A percentile compares a stretch with the other conserved stretches of the same genome.
Evolutionary conservation across 139 green algal genomes (phyloP).

Genomic region (Dunaliella primolecta): DNA sequence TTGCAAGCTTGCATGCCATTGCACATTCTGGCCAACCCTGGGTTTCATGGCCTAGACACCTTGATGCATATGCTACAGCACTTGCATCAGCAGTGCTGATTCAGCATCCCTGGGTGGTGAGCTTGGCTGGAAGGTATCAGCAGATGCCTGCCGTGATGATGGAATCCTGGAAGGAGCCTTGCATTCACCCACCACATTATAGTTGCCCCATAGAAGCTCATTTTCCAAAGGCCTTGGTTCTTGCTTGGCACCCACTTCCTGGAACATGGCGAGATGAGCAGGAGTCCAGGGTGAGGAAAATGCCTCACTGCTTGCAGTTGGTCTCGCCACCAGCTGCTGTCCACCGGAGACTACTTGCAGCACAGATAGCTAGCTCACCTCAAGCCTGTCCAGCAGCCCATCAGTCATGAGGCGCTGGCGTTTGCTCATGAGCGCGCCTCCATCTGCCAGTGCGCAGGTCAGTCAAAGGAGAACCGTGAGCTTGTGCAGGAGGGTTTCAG

Average conservation of each 20-base stretch:
- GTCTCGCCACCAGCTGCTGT: too few relatives aligned
- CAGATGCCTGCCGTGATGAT: background rate
- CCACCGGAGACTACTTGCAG: too few relatives aligned
- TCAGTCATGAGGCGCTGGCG: background rate
- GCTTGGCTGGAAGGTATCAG: background rate
- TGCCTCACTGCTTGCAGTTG: too few relatives aligned
- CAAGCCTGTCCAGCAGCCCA: constrained; percentile 39
- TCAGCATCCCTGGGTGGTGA: background rate
- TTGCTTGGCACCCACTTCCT: constrained; percentile 14
- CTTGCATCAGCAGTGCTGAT: background rate
- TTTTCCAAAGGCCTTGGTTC: constrained; percentile 64
- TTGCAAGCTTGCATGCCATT: background rate
- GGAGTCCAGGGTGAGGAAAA: too few relatives aligned
- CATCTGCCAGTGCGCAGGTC: too few relatives aligned
- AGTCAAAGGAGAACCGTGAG: too few relatives aligned
- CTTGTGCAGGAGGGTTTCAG: background rate
- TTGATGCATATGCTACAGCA: too few relatives aligned
- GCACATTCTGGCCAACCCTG: too few relatives aligned
- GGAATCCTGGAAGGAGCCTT: background rate
- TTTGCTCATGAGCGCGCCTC: too few relatives aligned
- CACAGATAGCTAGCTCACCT: constrained; percentile 18
- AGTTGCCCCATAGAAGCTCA: constrained; percentile 74
- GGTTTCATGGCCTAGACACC: too few relatives aligned
- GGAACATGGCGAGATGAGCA: constrained; percentile 5
- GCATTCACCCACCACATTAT: constrained; percentile 44